Conservation (phyloP, 2,329 filamentous ascomycete genomes). For the Alternaria novae-zelandiae region DNA sequence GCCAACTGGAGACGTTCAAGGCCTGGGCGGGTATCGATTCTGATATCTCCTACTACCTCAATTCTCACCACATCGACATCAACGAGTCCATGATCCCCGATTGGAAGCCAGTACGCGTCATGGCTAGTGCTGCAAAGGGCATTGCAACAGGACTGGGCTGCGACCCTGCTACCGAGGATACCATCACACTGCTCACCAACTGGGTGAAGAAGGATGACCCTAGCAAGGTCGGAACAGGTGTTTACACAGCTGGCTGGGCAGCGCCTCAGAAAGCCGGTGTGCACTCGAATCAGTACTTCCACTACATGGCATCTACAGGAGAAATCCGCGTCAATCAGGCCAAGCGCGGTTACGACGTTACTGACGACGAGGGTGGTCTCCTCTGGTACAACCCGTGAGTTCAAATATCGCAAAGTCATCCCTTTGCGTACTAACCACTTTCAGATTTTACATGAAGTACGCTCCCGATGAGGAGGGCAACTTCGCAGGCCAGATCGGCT, state of each 20-base stretch:
- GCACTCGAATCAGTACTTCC: slow-evolving; percentile 97
- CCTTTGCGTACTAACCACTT: slow-evolving; percentile 10
- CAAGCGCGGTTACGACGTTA: slow-evolving; percentile 92
- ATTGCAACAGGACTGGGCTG: slow-evolving; percentile 82
- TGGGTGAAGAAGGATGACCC: slow-evolving; percentile 78
- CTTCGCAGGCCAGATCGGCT: slow-evolving; percentile 88
- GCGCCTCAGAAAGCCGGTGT: slow-evolving; percentile 91
- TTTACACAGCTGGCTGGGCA: slow-evolving; percentile 95
- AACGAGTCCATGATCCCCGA: slow-evolving; percentile 90
- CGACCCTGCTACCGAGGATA: slow-evolving; percentile 83
- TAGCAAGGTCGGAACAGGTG: slow-evolving; percentile 77
- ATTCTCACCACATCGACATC: slow-evolving; percentile 92
- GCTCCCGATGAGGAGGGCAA: slow-evolving; percentile 94
- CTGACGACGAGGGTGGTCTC: slow-evolving; percentile 75
- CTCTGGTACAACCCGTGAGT: slow-evolving; percentile 84
- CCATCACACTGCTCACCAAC: slow-evolving; percentile 87
- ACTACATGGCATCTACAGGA: slow-evolving; percentile 84
- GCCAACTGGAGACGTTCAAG: slow-evolving; percentile 91
- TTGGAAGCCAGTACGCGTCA: slow-evolving; percentile 79
- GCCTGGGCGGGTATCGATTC: slow-evolving; percentile 91
- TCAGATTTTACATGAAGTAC: slow-evolving; percentile 87
- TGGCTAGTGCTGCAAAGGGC: slow-evolving; percentile 77
- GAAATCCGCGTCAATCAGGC: slow-evolving; percentile 92
- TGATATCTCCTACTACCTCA: slow-evolving; percentile 95
- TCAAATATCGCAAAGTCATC: too few relatives aligned